Evolutionary conservation across 306 rosid species (phyloP).

Genomic region (Cajanus cajan): DNA sequence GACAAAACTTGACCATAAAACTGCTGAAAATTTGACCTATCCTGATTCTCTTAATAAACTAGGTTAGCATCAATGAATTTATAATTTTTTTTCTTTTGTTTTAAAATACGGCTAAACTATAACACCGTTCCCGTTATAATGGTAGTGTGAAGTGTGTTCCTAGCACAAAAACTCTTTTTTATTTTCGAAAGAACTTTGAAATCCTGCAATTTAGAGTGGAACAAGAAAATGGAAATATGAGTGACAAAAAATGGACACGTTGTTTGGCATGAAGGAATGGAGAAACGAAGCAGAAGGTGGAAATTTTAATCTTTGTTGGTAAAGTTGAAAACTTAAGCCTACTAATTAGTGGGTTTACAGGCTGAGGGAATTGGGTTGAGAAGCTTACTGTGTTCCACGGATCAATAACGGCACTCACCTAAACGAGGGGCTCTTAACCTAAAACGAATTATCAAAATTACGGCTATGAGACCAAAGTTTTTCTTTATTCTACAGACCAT

Average conservation of each 20-base stretch:
- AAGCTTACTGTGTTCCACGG: background rate
- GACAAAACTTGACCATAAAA: slow-evolving; percentile 5
- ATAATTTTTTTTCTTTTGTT: background rate
- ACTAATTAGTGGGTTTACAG: background rate
- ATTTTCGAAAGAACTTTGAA: background rate
- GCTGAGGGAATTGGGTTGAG: background rate
- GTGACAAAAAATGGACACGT: background rate
- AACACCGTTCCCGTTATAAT: background rate
- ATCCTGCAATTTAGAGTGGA: background rate
- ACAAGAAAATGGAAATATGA: background rate
- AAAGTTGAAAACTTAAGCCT: background rate
- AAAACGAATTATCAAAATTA: background rate
- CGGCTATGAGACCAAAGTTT: background rate
- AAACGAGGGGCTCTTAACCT: background rate
- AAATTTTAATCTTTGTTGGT: background rate
- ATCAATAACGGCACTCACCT: background rate
- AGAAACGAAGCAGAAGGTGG: slow-evolving; percentile 1
- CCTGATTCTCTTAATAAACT: background rate
- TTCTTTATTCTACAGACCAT: no score
- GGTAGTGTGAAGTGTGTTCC: background rate
- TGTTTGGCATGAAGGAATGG: background rate
- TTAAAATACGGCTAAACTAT: background rate
- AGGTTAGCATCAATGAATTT: slow-evolving; percentile 2
- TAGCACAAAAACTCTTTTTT: background rate
- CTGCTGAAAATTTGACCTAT: background rate